Evolutionary conservation across 345 rosid species (phyloP).

Genomic region (Eucalyptus sp.): DNA sequence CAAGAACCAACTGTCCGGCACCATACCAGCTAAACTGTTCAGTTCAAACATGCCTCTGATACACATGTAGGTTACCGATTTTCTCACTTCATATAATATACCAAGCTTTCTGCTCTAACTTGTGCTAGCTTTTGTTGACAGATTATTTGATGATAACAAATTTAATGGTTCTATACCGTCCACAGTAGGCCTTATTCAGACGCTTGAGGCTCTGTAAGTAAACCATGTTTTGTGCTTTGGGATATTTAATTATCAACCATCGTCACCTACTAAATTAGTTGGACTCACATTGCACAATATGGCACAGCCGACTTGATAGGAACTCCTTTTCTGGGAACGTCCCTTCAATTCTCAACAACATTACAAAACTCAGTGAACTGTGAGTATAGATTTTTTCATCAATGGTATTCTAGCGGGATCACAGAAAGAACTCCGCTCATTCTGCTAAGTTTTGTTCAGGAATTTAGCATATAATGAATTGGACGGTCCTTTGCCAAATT

Average conservation of each 20-base stretch:
- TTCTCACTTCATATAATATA: neutral
- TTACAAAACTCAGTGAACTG: conserved; percentile 11
- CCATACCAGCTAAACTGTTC: conserved; percentile 26
- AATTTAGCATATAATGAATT: conserved; percentile 16
- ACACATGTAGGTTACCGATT: conserved; percentile 21
- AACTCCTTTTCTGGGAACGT: conserved; percentile 15
- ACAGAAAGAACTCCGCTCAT: neutral
- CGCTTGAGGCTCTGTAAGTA: conserved; percentile 32
- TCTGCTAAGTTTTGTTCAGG: conserved; percentile 4
- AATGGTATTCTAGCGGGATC: neutral
- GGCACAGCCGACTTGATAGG: conserved; percentile 25
- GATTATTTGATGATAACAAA: conserved; percentile 25
- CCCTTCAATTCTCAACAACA: conserved; percentile 15
- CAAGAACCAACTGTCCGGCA: conserved; percentile 21
- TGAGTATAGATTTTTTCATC: conserved; percentile 9
- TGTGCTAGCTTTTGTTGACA: neutral
- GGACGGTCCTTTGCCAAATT: conserved; percentile 22
- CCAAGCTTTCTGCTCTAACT: neutral
- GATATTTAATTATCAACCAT: neutral
- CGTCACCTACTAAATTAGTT: neutral
- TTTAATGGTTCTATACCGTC: conserved; percentile 16
- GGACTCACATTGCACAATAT: neutral
- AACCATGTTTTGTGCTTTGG: neutral
- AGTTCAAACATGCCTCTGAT: conserved; percentile 16
- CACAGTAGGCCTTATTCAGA: conserved; percentile 10